These are phyloP conservation scores for Pseudocercospora eumusae DNA, from an alignment of 2,329 filamentous ascomycete genomes.

Conservation along the genomic window DNA sequence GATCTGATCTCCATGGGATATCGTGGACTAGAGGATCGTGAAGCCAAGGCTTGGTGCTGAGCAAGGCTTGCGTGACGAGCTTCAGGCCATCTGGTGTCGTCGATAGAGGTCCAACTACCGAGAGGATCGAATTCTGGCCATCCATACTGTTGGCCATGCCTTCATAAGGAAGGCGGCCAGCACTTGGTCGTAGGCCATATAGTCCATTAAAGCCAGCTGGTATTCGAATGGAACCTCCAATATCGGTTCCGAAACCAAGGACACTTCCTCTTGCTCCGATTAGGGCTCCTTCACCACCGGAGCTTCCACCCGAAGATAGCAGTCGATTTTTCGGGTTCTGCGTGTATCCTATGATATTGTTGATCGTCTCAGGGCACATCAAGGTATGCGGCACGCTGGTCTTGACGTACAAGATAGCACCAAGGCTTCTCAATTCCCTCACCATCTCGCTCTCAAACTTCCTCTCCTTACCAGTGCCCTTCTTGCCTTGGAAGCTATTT, in stretches of 20 bases:
- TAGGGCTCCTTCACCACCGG: conserved; percentile 60
- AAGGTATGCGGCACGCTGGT: conserved; percentile 60
- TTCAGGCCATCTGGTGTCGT: conserved; percentile 57
- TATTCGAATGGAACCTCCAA: conserved; percentile 59
- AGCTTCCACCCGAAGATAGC: conserved; percentile 58
- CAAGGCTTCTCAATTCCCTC: conserved; percentile 54
- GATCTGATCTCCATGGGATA: conserved; percentile 63
- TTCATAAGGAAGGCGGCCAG: conserved; percentile 52
- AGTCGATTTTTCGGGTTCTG: conserved; percentile 59
- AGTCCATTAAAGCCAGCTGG: conserved; percentile 62
- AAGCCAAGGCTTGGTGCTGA: conserved; percentile 64
- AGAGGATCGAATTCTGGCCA: conserved; percentile 64
- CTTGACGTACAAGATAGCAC: conserved; percentile 58
- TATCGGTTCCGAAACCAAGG: conserved; percentile 59
- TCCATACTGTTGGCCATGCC: conserved; percentile 64
- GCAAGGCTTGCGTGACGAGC: conserved; percentile 58
- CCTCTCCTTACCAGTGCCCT: conserved; percentile 53
- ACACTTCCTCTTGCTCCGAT: conserved; percentile 57
- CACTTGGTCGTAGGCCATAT: conserved; percentile 58
- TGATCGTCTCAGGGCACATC: conserved; percentile 61
- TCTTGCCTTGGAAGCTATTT: conserved; percentile 59
- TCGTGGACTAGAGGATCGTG: conserved; percentile 66
- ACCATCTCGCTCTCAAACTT: conserved; percentile 62
- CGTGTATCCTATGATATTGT: conserved; percentile 62
- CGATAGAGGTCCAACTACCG: conserved; percentile 64